Percentiles rank a stretch among this genome's conserved stretches.
Evolutionary conservation across 257 asterid genomes (phyloP).

Genomic region (Solanum peruvianum): DNA sequence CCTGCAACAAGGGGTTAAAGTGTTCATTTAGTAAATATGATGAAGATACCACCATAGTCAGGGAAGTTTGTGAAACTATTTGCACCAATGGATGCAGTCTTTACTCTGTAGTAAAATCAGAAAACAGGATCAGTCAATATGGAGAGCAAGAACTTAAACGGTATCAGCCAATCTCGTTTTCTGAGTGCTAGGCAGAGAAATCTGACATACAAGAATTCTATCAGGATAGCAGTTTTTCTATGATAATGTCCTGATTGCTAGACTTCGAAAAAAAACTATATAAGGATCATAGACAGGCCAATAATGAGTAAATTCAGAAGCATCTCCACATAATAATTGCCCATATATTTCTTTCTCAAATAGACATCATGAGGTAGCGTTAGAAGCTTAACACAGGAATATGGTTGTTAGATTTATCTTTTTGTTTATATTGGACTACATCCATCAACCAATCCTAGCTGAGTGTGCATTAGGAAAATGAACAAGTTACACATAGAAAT

Average conservation of each 20-base stretch:
- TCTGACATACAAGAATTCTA: not conserved
- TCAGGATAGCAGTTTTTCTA: not conserved
- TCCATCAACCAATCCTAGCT: not conserved
- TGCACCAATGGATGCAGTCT: not conserved
- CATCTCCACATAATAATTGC: not conserved
- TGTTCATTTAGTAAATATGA: not conserved
- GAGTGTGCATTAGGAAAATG: not conserved
- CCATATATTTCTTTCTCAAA: not conserved
- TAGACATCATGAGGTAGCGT: not conserved
- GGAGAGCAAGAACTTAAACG: not conserved
- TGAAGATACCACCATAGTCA: not conserved
- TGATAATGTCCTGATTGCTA: not conserved
- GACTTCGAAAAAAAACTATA: not conserved
- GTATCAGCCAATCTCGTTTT: not conserved
- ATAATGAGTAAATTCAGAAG: not conserved
- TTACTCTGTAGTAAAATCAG: not conserved
- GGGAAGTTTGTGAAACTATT: not conserved
- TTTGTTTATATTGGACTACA: not conserved
- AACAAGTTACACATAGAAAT: not conserved
- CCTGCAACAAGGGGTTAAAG: conserved; percentile 23
- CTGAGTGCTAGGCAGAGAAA: not conserved
- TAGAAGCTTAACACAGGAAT: not conserved
- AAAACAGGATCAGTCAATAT: not conserved
- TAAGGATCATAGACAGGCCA: not conserved
- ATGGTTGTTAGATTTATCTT: not conserved